These are phyloP conservation scores for Leucosporidium creatinivorum DNA, from an alignment of 768 basidiomycete species.

Conservation along the genomic window DNA sequence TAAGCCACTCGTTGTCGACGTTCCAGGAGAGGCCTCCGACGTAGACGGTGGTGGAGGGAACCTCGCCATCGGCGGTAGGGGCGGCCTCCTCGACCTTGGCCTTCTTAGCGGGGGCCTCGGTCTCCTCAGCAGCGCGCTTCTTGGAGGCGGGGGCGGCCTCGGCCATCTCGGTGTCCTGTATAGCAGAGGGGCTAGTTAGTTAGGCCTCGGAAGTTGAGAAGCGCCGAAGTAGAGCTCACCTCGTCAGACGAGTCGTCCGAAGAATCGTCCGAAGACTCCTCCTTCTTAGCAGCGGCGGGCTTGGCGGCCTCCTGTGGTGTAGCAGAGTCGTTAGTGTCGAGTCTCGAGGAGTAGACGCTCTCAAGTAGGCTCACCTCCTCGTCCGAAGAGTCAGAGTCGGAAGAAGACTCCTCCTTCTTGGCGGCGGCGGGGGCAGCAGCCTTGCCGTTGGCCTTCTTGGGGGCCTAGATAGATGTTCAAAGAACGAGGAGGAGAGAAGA, in stretches of 20 bases:
- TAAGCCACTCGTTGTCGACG: conserved; percentile 91
- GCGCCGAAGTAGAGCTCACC: too few species aligned
- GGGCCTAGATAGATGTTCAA: background rate
- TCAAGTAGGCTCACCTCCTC: background rate
- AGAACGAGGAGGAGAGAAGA: background rate
- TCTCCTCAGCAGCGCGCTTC: conserved; percentile 33
- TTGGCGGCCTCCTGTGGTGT: conserved; percentile 13
- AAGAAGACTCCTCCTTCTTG: conserved; percentile 28
- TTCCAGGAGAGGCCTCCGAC: conserved; percentile 93
- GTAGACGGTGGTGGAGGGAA: conserved; percentile 66
- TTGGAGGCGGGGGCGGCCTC: conserved; percentile 21
- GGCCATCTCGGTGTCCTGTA: conserved; percentile 12
- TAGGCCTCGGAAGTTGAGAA: too few species aligned
- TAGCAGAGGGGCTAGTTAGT: background rate
- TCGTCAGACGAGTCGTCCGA: conserved; percentile 16
- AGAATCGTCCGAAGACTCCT: conserved; percentile 25
- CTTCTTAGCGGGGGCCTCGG: conserved; percentile 63
- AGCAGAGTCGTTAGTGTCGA: conserved; percentile 2
- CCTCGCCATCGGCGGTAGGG: conserved; percentile 42
- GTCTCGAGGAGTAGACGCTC: background rate
- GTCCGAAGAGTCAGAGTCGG: conserved; percentile 14
- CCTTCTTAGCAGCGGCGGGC: conserved; percentile 23
- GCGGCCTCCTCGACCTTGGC: conserved; percentile 60
- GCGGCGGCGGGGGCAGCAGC: conserved; percentile 23
- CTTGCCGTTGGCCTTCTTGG: background rate